Base-by-base conservation (phyloP, 2,329 filamentous ascomycete species). In the Byssochlamys sp. region DNA sequence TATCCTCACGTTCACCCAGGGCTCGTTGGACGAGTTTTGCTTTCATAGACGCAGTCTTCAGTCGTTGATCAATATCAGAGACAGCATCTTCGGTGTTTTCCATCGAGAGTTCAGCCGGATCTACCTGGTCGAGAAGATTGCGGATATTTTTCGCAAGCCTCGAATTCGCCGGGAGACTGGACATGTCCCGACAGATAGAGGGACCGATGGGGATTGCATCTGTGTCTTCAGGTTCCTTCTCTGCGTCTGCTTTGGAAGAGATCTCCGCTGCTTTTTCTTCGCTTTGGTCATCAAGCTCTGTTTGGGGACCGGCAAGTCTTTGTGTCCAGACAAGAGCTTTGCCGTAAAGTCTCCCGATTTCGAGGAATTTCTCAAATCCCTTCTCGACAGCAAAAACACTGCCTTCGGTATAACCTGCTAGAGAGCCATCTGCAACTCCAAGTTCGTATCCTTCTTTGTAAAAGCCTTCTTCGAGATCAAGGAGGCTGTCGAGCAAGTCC, bases 331-430 rank as follows among this genome's bases (percentile, higher is more conserved):
- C 80, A 26, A 88, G 75, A 12, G 90, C 85, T 66, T 85, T 86
- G 51, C 90, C 89, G 65, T 92, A 87, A 31, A 97, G 74, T 58
- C 81, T 81, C 2, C 92, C 92, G 71, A 90, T 83, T 61, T 90
- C 86, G 49, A 88, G 70, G 68, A 95, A 96, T 75, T 96, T 97
- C 66, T 96, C 90, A 66, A 94, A 97, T 0, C 91, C 92, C 62
- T 91, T 94, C 70, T 95, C 88, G 49, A 97, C 83, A 0, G 92
- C 94, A 69, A 97, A 90, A 24, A 90, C 84, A 55, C 91, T 88
- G 60, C 94, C 94, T 79, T 99, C 94, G 62, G 90, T 84, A 58
- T 86, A 85, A 45, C 94, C 94, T 31, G 89, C 87, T 59, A 81
- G 81, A 48, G 84, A 78, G 59, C 94, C 94, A 73, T 96, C 92